phyloP scores from a whole-genome alignment of 352 stramenopile species.

The Globisporangium irregulare region DNA sequence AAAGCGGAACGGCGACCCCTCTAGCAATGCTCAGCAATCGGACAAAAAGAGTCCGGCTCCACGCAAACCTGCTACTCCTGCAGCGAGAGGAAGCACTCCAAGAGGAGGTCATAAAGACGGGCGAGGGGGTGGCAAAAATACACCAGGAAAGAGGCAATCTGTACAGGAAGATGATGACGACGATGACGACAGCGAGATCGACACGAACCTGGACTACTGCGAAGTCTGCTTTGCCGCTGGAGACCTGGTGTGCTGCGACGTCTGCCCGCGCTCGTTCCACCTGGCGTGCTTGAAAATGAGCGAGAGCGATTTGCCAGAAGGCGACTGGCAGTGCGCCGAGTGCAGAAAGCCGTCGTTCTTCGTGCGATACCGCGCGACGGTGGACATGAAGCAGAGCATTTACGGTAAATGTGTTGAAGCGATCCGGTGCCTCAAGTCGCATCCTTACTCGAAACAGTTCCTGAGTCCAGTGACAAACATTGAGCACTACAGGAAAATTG shows the following conservation, averaged over 20 bases:
- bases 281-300: constrained; percentile 74
- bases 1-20: constrained; percentile 6
- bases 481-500: constrained; percentile 65
- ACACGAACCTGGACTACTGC: constrained; percentile 83
- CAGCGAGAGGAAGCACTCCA: neutral
- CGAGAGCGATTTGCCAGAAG: constrained; percentile 69
- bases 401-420: constrained; percentile 66
- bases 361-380: constrained; percentile 37
- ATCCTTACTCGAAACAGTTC: constrained; percentile 82
- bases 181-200: constrained; percentile 55
- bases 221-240: constrained; percentile 79
- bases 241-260: constrained; percentile 89
- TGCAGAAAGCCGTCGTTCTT: constrained; percentile 77
- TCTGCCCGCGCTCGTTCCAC: constrained; percentile 92
- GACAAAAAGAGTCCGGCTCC: constrained; percentile 14
- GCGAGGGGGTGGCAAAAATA: neutral
- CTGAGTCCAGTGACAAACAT: constrained; percentile 72
- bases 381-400: constrained; percentile 51
- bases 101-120: neutral
- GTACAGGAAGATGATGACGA: constrained; percentile 17
- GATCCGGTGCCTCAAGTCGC: constrained; percentile 62
- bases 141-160: constrained; percentile 8
- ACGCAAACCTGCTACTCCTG: constrained; percentile 3
- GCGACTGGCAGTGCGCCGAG: constrained; percentile 80
- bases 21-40: neutral